Evolutionary conservation across 441 rosid species (phyloP), one percentile per base, ranked within the genome.

Genomic region (Sinapis alba): DNA sequence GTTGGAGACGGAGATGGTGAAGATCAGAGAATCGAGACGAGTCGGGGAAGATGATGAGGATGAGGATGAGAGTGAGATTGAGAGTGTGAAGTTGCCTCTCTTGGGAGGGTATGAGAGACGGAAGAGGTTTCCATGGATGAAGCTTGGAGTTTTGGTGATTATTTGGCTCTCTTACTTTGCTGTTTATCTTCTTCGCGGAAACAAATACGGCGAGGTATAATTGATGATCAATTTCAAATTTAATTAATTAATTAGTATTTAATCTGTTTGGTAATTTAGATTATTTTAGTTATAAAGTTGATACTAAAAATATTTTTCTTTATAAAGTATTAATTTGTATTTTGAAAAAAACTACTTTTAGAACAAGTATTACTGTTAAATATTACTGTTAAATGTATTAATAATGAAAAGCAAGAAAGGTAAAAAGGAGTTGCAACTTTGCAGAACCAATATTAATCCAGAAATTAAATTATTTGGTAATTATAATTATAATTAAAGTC

Each of bases 111-210:
- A 16, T 2, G 21, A 74, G 60, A 62, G 62, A 59, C 15, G 72
- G 50, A 50, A 50, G 21, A 50, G 80, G 64, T 84, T 92, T 79
- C 90, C 96, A 61, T 86, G 96, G 96, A 63, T 73, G 74, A 88
- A 90, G 73, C 76, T 92, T 54, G 96, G 89, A 62, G 79, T 87
- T 13, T 76, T 92, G 79, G 77, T 85, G 23, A 53, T 87, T 68
- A 73, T 92, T 50, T 92, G 96, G 96, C 57, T 87, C 11, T 83
- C 90, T 41, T 92, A 88, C 85, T 90, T 83, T 45, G 68, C 73
- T 0, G 75, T 92, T 41, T 85, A 85, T 74, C 84, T 87, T 62
- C 83, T 92, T 71, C 90, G 89, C 0, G 96, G 96, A 30, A 87
- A 83, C 73, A 81, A 83, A n/a, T 59, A 81, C 27, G 89, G 90